These are phyloP conservation scores for Arthrinium puccinioides DNA, from an alignment of 2,329 filamentous ascomycete species.

Conservation along the genomic window DNA sequence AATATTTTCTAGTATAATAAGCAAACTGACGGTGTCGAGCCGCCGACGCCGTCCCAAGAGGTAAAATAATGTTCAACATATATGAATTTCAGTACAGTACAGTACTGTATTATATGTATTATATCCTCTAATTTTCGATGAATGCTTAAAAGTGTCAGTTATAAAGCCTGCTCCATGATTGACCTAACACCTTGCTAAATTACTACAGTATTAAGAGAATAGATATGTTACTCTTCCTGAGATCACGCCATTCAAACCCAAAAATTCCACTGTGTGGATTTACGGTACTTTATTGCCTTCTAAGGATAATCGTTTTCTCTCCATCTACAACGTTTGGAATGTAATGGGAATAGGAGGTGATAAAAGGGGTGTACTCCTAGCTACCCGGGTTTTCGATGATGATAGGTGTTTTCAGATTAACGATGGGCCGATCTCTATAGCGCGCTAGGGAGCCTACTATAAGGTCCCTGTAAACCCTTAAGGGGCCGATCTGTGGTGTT, in stretches of 20 bases:
- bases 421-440: neutral
- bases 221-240: slow-evolving; percentile 1
- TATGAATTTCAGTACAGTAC: too few relatives aligned
- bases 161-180: too few relatives aligned
- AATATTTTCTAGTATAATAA: too few relatives aligned
- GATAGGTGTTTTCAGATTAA: slow-evolving; percentile 1
- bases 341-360: neutral
- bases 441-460: neutral
- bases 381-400: neutral
- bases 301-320: slow-evolving; percentile 1
- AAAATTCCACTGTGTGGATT: neutral
- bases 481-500: slow-evolving; percentile 3
- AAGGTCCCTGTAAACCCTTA: neutral
- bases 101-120: too few relatives aligned
- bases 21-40: too few relatives aligned
- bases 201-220: slow-evolving; percentile 1
- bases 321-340: slow-evolving; percentile 1
- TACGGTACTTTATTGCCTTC: slow-evolving; percentile 2
- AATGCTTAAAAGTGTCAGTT: too few relatives aligned
- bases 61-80: too few relatives aligned
- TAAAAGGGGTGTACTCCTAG: neutral
- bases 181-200: too few relatives aligned
- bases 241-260: slow-evolving; percentile 1
- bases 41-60: too few relatives aligned
- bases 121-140: too few relatives aligned